Percentiles rank a stretch among this genome's conserved stretches.
Evolutionary conservation across 2,329 filamentous ascomycete genomes (phyloP).

Genomic region (Colletotrichum chlorophyti): DNA sequence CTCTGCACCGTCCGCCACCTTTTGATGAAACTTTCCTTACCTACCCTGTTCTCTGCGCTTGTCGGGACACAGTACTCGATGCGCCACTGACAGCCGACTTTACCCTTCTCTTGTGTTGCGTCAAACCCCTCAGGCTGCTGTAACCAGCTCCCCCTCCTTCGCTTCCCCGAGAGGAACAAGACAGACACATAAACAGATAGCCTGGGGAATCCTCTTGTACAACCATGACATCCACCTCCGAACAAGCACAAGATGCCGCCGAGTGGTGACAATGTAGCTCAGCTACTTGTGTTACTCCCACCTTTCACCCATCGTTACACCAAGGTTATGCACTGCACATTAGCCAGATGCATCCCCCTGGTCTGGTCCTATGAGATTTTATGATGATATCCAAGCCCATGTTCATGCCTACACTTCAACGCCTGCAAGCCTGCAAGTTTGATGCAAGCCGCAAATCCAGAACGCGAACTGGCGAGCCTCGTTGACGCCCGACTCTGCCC

Average conservation of each 20-base stretch:
- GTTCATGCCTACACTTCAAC: too few relatives aligned
- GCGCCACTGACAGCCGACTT: not conserved
- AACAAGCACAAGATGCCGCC: constrained; percentile 12
- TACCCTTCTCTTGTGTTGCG: constrained; percentile 1
- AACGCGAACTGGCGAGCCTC: not conserved
- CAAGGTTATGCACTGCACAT: too few relatives aligned
- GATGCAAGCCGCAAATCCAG: not conserved
- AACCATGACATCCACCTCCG: constrained; percentile 1
- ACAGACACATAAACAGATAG: not conserved
- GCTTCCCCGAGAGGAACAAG: too few relatives aligned
- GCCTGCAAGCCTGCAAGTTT: too few relatives aligned
- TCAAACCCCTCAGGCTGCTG: too few relatives aligned
- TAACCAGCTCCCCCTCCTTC: too few relatives aligned
- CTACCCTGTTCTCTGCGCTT: not conserved
- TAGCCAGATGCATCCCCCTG: too few relatives aligned
- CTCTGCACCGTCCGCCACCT: too few relatives aligned
- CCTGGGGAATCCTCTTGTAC: not conserved
- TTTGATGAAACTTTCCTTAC: too few relatives aligned
- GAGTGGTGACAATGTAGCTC: not conserved
- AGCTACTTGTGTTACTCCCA: not conserved
- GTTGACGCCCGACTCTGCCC: not conserved
- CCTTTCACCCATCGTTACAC: not conserved
- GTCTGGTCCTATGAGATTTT: not conserved
- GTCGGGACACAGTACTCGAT: too few relatives aligned
- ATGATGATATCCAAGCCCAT: not conserved